Percentiles rank a stretch among this genome's conserved stretches.
These are phyloP conservation scores for Exobasidium cylindrosporum DNA, from an alignment of 1,284 basidiomycete genomes.

Conservation along the genomic window DNA sequence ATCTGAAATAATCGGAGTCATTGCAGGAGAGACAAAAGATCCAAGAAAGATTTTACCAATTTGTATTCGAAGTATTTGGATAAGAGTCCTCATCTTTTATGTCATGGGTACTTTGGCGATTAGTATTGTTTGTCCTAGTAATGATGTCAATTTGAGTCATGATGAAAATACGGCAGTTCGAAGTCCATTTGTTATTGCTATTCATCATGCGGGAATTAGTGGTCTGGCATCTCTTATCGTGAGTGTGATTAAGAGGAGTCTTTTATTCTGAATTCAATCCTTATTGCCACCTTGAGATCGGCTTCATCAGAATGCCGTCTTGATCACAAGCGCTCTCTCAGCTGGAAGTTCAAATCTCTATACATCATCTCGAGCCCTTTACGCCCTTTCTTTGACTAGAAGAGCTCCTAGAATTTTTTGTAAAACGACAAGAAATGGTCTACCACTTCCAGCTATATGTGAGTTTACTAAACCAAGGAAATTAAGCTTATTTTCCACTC, in stretches of 20 bases:
- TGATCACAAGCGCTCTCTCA: constrained; percentile 78
- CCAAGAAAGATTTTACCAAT: constrained; percentile 37
- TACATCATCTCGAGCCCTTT: constrained; percentile 70
- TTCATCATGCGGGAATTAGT: constrained; percentile 56
- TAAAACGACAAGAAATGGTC: constrained; percentile 67
- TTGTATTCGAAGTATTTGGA: constrained; percentile 13
- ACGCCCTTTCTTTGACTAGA: constrained; percentile 71
- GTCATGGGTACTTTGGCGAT: constrained; percentile 56
- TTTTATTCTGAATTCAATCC: too few relatives aligned
- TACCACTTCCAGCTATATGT: constrained; percentile 70
- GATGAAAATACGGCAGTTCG: constrained; percentile 32
- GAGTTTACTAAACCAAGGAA: too few relatives aligned
- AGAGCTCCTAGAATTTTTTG: constrained; percentile 74
- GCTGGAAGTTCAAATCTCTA: constrained; percentile 80
- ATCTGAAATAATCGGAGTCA: constrained; percentile 77
- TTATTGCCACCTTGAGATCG: too few relatives aligned
- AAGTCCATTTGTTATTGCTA: constrained; percentile 57
- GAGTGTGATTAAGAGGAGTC: not conserved
- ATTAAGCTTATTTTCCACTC: too few relatives aligned
- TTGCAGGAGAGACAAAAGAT: constrained; percentile 64
- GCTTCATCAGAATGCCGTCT: constrained; percentile 63
- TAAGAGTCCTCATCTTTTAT: constrained; percentile 13
- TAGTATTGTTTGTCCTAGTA: constrained; percentile 39
- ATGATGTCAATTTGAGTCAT: constrained; percentile 32
- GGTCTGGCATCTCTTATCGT: constrained; percentile 59